These are phyloP conservation scores for Exophiala sp. DNA, from an alignment of 2,329 filamentous ascomycete species.

Conservation along the genomic window DNA sequence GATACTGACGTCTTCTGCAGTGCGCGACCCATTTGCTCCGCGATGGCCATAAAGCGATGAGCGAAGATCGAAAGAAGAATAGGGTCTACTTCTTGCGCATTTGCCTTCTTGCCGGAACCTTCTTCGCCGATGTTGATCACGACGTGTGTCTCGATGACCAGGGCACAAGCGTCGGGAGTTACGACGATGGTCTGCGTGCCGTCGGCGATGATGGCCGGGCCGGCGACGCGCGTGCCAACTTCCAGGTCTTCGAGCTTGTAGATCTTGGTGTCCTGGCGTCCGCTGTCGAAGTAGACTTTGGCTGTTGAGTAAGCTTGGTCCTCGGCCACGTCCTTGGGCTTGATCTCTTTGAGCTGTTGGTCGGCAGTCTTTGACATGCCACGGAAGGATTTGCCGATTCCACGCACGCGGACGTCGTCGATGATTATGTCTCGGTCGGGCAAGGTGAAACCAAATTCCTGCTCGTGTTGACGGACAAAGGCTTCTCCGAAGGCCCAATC, in stretches of 20 bases:
- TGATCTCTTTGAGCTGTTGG: constrained; percentile 70
- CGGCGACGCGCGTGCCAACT: constrained; percentile 68
- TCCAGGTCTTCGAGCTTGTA: constrained; percentile 75
- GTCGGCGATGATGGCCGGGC: constrained; percentile 79
- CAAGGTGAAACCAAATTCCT: constrained; percentile 89
- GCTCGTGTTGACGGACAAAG: constrained; percentile 81
- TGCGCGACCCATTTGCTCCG: constrained; percentile 58
- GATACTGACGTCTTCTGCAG: constrained; percentile 55
- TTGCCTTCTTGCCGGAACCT: constrained; percentile 27
- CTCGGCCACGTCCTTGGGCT: constrained; percentile 55
- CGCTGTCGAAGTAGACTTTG: constrained; percentile 80
- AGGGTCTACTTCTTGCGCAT: constrained; percentile 41
- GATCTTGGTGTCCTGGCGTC: constrained; percentile 71
- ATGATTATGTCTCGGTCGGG: constrained; percentile 83
- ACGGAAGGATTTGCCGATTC: constrained; percentile 83
- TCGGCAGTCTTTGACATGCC: constrained; percentile 79
- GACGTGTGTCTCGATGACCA: constrained; percentile 81
- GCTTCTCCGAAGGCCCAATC: constrained; percentile 80
- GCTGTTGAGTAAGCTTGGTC: constrained; percentile 64
- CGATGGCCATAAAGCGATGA: constrained; percentile 58
- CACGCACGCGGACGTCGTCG: constrained; percentile 82
- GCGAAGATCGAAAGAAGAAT: constrained; percentile 55
- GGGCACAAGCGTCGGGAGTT: constrained; percentile 70
- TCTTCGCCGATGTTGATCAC: constrained; percentile 74
- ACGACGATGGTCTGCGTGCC: constrained; percentile 82